phyloP scores from a whole-genome alignment of 257 asterid species.

The Salvia rosmarinus region DNA sequence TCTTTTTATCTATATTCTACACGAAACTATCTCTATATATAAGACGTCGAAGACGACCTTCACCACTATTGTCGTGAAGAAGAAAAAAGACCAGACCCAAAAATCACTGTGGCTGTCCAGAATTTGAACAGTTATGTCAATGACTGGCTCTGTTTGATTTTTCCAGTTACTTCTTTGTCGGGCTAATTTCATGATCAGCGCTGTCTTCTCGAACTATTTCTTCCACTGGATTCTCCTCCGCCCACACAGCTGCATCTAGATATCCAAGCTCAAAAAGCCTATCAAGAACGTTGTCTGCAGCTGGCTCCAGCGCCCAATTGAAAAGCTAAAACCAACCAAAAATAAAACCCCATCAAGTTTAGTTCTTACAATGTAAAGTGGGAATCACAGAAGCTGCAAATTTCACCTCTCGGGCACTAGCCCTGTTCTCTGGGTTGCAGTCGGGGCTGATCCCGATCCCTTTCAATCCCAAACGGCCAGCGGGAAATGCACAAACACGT shows the following conservation, averaged over 20 bases:
- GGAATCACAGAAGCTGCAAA: constrained; percentile 1
- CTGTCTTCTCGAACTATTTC: constrained; percentile 55
- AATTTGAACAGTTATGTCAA: too few species aligned
- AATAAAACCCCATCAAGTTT: neutral
- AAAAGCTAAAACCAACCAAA: constrained; percentile 57
- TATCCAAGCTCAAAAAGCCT: constrained; percentile 79
- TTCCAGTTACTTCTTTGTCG: constrained; percentile 18
- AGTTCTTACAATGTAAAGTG: neutral
- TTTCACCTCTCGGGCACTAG: constrained; percentile 78
- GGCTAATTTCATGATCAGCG: constrained; percentile 34
- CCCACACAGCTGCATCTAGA: constrained; percentile 85
- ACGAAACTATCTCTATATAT: too few species aligned
- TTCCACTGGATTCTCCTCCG: constrained; percentile 68
- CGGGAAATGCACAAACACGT: constrained; percentile 94
- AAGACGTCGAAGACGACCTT: too few species aligned
- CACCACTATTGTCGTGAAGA: too few species aligned
- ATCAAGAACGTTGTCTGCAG: constrained; percentile 80
- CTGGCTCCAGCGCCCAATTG: constrained; percentile 99
- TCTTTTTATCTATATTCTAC: constrained; percentile 13
- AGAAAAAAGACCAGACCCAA: too few species aligned
- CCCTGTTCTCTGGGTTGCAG: constrained; percentile 85
- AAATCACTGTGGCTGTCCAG: too few species aligned
- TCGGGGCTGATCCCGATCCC: constrained; percentile 96
- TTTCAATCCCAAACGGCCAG: constrained; percentile 64
- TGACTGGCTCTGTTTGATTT: too few species aligned